Conservation (phyloP, 2,329 filamentous ascomycete genomes). For the Phoma herbarum region DNA sequence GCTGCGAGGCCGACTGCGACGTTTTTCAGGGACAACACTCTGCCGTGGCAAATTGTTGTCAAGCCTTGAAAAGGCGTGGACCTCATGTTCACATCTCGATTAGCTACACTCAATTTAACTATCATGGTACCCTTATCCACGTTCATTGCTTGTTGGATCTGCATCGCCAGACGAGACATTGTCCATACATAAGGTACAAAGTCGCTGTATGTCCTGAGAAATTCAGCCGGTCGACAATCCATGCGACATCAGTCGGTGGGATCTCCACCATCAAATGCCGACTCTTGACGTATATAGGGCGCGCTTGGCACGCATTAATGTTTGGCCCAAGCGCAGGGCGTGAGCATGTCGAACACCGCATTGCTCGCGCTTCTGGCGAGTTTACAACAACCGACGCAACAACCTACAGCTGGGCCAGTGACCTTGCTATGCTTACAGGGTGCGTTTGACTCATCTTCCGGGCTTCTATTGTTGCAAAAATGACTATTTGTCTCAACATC, state of each 20-base stretch:
- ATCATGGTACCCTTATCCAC: neutral
- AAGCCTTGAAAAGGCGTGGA: slow-evolving; percentile 30
- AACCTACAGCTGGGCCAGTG: neutral
- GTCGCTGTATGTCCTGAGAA: too few relatives aligned
- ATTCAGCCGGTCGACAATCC: neutral
- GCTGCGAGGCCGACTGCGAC: slow-evolving; percentile 30
- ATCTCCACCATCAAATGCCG: neutral
- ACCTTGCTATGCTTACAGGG: neutral
- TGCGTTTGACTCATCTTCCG: neutral
- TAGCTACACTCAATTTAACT: neutral
- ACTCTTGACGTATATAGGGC: slow-evolving; percentile 9
- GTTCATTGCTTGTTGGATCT: neutral
- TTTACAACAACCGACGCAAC: neutral
- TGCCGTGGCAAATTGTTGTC: slow-evolving; percentile 34
- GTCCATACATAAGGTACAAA: neutral
- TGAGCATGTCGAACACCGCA: neutral
- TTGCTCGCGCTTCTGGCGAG: neutral
- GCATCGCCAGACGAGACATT: neutral
- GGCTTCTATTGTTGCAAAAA: too few relatives aligned
- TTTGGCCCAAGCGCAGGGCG: slow-evolving; percentile 11
- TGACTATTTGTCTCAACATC: too few relatives aligned
- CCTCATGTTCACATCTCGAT: neutral
- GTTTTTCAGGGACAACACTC: slow-evolving; percentile 39
- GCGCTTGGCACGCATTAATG: neutral
- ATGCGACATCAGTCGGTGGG: neutral